These are phyloP conservation scores for Anacardium occidentale DNA, from an alignment of 345 rosid species.

Conservation along the genomic window DNA sequence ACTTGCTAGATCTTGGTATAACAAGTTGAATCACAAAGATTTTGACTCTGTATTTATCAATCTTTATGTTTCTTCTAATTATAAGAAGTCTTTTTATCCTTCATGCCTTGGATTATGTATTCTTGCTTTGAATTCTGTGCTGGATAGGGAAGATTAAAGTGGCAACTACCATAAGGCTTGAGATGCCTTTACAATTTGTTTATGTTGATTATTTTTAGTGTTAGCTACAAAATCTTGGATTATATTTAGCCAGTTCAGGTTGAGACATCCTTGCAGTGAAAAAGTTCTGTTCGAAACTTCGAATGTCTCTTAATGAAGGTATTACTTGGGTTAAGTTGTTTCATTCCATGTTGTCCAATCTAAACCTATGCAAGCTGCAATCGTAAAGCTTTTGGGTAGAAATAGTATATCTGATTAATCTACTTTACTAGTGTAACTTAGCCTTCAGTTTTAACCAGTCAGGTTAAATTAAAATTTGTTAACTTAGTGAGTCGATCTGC, in stretches of 20 bases:
- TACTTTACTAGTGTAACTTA: neutral
- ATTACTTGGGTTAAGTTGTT: neutral
- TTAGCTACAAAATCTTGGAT: neutral
- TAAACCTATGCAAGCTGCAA: neutral
- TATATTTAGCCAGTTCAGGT: neutral
- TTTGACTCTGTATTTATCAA: neutral
- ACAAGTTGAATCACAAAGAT: neutral
- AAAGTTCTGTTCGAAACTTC: neutral
- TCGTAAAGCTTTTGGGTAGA: neutral
- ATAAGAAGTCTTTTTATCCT: neutral
- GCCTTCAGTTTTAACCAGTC: neutral
- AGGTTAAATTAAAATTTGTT: neutral
- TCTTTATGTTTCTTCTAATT: neutral
- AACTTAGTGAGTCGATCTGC: neutral
- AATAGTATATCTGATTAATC: neutral
- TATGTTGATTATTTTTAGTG: neutral
- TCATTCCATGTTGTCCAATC: neutral
- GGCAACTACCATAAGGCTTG: too few relatives aligned
- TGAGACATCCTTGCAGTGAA: neutral
- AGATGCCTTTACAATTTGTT: neutral
- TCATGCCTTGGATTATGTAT: neutral
- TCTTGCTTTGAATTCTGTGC: neutral
- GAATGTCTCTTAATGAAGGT: neutral
- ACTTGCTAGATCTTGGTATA: slow-evolving; percentile 3
- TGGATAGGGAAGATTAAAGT: neutral